Conservation (phyloP, 495 filamentous ascomycete species). For the Gamarada debralockiae region DNA sequence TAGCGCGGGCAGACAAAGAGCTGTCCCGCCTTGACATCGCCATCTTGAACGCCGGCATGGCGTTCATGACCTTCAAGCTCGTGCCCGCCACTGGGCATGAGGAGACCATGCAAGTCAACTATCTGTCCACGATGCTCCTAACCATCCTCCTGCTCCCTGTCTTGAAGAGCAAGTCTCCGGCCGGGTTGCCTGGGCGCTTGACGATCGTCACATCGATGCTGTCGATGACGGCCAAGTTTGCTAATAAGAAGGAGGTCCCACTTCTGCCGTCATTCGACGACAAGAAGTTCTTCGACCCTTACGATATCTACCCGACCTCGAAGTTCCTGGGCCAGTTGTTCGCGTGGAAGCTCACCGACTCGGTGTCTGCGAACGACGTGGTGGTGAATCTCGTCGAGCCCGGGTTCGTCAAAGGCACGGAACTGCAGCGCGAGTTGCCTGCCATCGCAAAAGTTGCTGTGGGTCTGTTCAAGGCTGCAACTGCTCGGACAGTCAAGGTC, state of each 20-base stretch:
- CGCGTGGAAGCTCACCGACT: slow-evolving; percentile 34
- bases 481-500: slow-evolving; percentile 24
- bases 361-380: slow-evolving; percentile 35
- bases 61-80: no score
- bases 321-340: slow-evolving; percentile 40
- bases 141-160: slow-evolving; percentile 44
- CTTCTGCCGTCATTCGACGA: slow-evolving; percentile 41
- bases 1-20: slow-evolving; percentile 22
- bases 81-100: slow-evolving; percentile 51
- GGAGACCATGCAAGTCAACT: slow-evolving; percentile 37
- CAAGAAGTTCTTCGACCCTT: slow-evolving; percentile 24
- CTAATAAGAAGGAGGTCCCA: slow-evolving; percentile 25
- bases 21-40: slow-evolving; percentile 39
- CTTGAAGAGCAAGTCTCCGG: slow-evolving; percentile 33
- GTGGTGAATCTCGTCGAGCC: slow-evolving; percentile 45
- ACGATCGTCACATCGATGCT: slow-evolving; percentile 34
- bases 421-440: slow-evolving; percentile 28
- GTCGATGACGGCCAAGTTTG: slow-evolving; percentile 28
- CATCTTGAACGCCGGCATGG: slow-evolving; percentile 53
- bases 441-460: slow-evolving; percentile 11
- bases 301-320: slow-evolving; percentile 32
- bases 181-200: no score
- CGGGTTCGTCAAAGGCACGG: slow-evolving; percentile 37
- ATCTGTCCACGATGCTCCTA: slow-evolving; percentile 43
- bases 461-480: slow-evolving; percentile 18